phyloP scores from a whole-genome alignment of 2,329 filamentous ascomycete genomes.

The Paecilomyces variotii region DNA sequence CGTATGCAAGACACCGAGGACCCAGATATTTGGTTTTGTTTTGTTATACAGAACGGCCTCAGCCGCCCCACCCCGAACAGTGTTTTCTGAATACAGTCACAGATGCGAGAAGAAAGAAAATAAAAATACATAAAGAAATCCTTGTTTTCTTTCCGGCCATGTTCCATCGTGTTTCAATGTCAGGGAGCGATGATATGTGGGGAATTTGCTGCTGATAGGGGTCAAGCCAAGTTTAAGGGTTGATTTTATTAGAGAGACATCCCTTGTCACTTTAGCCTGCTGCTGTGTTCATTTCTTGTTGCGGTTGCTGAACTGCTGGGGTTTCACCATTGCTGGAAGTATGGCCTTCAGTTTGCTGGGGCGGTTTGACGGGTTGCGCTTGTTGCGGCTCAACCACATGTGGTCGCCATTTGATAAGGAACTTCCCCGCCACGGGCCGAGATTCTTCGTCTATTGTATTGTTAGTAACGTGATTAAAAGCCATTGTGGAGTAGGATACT shows the following conservation, averaged over 20 bases:
- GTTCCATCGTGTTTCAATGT: neutral
- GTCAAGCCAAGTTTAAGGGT: neutral
- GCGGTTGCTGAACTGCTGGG: neutral
- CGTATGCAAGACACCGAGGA: neutral
- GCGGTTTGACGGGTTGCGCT: neutral
- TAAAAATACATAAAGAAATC: neutral
- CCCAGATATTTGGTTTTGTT: neutral
- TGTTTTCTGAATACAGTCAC: neutral
- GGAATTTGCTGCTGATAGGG: neutral
- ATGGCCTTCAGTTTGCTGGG: neutral
- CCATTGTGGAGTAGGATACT: slow-evolving; percentile 11
- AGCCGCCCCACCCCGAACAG: neutral
- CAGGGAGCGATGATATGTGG: neutral
- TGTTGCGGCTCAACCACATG: slow-evolving; percentile 24
- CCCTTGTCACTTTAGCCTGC: neutral
- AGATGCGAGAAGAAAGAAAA: neutral
- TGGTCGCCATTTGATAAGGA: slow-evolving; percentile 50
- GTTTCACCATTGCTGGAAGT: neutral
- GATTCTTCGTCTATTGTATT: slow-evolving; percentile 36
- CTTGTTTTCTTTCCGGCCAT: neutral
- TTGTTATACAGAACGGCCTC: neutral
- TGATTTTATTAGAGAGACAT: neutral
- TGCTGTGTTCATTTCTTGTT: neutral
- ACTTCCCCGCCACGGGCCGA: slow-evolving; percentile 42
- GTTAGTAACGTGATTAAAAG: neutral